Evolutionary conservation across 2,329 filamentous ascomycete species (phyloP).

Genomic region (Penicillium sp.): DNA sequence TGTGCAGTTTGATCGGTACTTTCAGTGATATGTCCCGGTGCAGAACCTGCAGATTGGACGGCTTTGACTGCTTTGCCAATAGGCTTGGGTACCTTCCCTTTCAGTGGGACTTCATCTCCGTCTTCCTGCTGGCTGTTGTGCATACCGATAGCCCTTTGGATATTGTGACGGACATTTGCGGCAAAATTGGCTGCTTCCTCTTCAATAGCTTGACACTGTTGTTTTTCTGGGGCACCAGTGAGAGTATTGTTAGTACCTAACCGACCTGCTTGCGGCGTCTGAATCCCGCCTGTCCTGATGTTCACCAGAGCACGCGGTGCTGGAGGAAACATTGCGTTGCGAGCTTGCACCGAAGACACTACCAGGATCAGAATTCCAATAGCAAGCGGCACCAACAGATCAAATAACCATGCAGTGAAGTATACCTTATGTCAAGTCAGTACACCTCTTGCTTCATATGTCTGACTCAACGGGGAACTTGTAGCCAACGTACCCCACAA

Average conservation of each 20-base stretch:
- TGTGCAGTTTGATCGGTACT: neutral
- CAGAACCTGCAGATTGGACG: neutral
- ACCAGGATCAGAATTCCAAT: neutral
- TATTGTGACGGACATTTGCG: neutral
- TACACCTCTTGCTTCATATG: neutral
- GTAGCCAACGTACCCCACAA: neutral
- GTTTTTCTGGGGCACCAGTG: neutral
- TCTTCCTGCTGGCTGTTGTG: neutral
- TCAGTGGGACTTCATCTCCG: neutral
- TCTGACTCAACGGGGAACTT: neutral
- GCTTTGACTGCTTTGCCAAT: neutral
- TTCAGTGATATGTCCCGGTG: neutral
- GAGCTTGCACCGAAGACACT: neutral
- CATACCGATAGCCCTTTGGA: neutral
- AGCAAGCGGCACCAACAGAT: neutral
- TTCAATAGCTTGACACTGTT: neutral
- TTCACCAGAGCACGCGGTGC: constrained; percentile 1
- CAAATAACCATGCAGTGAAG: neutral
- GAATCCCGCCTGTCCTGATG: neutral
- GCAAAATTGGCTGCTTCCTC: neutral
- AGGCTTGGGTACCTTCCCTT: neutral
- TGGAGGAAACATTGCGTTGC: neutral
- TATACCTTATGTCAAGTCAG: neutral
- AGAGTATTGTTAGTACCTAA: neutral
- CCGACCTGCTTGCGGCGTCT: neutral